Evolutionary conservation across 257 asterid species (phyloP).

Genomic region (Nicotiana sylvestris): DNA sequence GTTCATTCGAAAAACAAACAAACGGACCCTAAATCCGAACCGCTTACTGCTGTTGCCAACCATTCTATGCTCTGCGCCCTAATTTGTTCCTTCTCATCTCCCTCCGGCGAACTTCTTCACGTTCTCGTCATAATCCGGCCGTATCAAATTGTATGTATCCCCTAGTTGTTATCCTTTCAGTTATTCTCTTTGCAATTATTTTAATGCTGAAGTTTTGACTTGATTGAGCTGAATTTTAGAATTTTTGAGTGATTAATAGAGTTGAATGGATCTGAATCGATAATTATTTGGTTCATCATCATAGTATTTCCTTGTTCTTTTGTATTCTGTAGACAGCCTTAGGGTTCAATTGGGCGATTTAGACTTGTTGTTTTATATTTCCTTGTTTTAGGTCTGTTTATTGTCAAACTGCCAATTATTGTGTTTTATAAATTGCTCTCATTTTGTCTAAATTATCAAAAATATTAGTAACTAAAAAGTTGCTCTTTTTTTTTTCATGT

Average conservation of each 20-base stretch:
- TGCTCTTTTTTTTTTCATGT: neutral
- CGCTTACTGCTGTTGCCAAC: no score
- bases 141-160: neutral
- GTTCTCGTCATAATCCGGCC: neutral
- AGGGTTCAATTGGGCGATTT: neutral
- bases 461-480: neutral
- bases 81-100: conserved; percentile 24
- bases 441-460: neutral
- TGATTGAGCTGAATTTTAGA: neutral
- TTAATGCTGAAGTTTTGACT: neutral
- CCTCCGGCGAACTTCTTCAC: neutral
- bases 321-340: neutral
- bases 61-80: conserved; percentile 30
- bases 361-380: neutral
- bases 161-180: no score
- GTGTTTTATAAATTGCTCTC: neutral
- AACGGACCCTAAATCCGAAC: no score
- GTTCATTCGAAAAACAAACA: no score
- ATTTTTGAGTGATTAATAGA: no score
- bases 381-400: neutral
- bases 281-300: neutral
- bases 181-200: neutral
- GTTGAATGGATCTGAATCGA: neutral
- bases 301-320: neutral
- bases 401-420: neutral